Conservation (phyloP, 495 filamentous ascomycete genomes). For the Neurospora sp. region DNA sequence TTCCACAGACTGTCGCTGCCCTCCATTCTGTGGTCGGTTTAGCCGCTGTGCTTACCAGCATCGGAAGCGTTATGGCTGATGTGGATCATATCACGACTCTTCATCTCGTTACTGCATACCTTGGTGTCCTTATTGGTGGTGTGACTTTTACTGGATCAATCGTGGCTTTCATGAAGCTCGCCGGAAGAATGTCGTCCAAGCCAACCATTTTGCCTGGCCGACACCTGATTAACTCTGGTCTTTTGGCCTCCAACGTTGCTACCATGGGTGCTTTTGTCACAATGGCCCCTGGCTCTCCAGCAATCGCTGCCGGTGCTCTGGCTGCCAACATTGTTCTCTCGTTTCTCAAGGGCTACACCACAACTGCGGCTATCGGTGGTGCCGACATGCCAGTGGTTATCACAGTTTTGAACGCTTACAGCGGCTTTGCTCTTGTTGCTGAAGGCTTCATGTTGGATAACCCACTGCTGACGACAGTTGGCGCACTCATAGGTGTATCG, state of each 20-base stretch:
- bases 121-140: conserved; percentile 71
- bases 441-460: conserved; percentile 86
- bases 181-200: conserved; percentile 64
- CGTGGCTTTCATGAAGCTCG: conserved; percentile 71
- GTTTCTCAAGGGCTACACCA: conserved; percentile 74
- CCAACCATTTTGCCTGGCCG: conserved; percentile 58
- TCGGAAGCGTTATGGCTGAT: conserved; percentile 67
- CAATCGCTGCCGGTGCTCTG: conserved; percentile 62
- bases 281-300: conserved; percentile 61
- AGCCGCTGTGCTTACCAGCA: conserved; percentile 70
- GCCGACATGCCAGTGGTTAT: conserved; percentile 84
- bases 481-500: conserved; percentile 69
- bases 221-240: conserved; percentile 58
- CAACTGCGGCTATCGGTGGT: conserved; percentile 74
- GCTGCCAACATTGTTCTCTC: conserved; percentile 63
- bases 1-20: conserved; percentile 74
- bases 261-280: conserved; percentile 73
- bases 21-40: conserved; percentile 76
- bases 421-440: conserved; percentile 71
- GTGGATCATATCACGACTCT: conserved; percentile 56
- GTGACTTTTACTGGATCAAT: conserved; percentile 79
- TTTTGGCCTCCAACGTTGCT: conserved; percentile 60
- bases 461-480: conserved; percentile 65
- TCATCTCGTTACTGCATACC: conserved; percentile 68
- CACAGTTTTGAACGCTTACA: conserved; percentile 77